phyloP scores from a whole-genome alignment of 306 rosid genomes.

The Quercus mongolica region DNA sequence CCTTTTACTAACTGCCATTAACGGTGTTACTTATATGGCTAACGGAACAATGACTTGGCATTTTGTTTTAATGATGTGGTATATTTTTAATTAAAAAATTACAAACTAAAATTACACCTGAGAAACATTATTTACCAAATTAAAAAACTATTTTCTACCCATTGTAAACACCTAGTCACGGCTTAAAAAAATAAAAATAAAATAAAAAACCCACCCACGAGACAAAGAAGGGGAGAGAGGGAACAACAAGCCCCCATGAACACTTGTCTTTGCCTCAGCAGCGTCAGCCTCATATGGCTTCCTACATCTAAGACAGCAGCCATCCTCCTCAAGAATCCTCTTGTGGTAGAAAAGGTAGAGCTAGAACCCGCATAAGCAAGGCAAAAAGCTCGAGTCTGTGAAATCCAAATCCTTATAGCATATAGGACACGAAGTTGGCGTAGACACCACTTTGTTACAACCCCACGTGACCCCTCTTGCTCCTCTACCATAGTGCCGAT shows the following conservation, averaged over 20 bases:
- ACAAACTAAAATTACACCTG: no score
- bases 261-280: slow-evolving; percentile 55
- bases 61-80: no score
- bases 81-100: no score
- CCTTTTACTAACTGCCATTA: no score
- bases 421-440: slow-evolving; percentile 77
- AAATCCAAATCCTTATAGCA: slow-evolving; percentile 89
- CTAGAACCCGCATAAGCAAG: slow-evolving; percentile 86
- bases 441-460: slow-evolving; percentile 19
- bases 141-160: no score
- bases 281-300: slow-evolving; percentile 66
- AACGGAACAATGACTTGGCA: no score
- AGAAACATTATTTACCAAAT: no score
- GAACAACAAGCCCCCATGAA: slow-evolving; percentile 37
- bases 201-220: no score
- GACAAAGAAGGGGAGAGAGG: no score
- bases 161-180: no score
- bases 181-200: no score
- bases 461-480: slow-evolving; percentile 59
- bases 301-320: slow-evolving; percentile 95
- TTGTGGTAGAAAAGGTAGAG: slow-evolving; percentile 97
- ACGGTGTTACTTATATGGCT: no score
- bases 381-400: slow-evolving; percentile 81
- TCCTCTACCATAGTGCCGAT: slow-evolving; percentile 38
- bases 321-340: slow-evolving; percentile 88